These are phyloP conservation scores for Neoscytalidium dimidiatum DNA, from an alignment of 2,329 filamentous ascomycete species.

Conservation along the genomic window DNA sequence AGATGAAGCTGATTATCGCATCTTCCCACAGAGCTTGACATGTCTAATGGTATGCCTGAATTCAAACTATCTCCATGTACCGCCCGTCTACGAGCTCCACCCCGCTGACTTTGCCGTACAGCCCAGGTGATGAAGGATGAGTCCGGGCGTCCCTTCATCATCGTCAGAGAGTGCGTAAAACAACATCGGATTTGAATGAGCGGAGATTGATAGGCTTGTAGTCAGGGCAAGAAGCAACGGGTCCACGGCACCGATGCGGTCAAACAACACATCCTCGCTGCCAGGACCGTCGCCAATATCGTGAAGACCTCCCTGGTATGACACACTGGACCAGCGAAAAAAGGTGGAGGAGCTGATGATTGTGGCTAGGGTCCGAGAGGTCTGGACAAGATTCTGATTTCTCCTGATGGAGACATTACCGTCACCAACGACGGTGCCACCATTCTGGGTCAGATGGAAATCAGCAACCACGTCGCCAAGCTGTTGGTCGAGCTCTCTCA, in stretches of 20 bases:
- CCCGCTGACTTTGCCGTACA: constrained; percentile 33
- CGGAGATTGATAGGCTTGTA: constrained; percentile 44
- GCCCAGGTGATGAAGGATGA: constrained; percentile 92
- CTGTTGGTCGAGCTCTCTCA: constrained; percentile 95
- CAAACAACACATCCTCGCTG: constrained; percentile 96
- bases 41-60: constrained; percentile 71
- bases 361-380: constrained; percentile 73
- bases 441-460: constrained; percentile 96
- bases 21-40: constrained; percentile 67
- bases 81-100: neutral
- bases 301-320: constrained; percentile 88
- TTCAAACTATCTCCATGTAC: neutral
- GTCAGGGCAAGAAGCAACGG: constrained; percentile 96
- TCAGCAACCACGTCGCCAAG: constrained; percentile 97
- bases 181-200: constrained; percentile 20
- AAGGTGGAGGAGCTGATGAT: neutral
- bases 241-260: constrained; percentile 96
- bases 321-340: neutral
- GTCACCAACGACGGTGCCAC: constrained; percentile 99
- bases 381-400: constrained; percentile 98
- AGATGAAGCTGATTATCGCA: constrained; percentile 29
- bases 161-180: constrained; percentile 85
- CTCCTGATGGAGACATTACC: constrained; percentile 96
- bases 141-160: constrained; percentile 93
- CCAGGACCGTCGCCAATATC: constrained; percentile 92